Conservation (phyloP, 768 basidiomycete species). For the Trametes cingulata region DNA sequence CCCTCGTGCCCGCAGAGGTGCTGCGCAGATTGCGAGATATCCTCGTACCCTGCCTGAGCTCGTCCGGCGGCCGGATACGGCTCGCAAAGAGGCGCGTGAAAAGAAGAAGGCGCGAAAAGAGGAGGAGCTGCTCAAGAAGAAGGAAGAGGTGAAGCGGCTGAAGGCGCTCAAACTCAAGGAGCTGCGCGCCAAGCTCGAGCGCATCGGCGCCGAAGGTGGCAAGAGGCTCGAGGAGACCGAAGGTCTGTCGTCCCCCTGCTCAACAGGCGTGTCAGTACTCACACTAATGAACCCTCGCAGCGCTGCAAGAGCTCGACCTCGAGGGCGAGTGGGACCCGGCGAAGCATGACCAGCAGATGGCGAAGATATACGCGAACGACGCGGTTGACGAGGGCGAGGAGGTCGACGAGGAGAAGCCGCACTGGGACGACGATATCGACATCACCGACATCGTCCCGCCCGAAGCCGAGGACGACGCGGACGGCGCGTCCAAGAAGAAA, state of each 20-base stretch:
- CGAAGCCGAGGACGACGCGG: slow-evolving; percentile 37
- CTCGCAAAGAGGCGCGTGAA: slow-evolving; percentile 83
- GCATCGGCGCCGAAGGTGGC: slow-evolving; percentile 72
- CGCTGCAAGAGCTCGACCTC: slow-evolving; percentile 71
- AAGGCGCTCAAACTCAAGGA: slow-evolving; percentile 87
- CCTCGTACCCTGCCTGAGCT: slow-evolving; percentile 69
- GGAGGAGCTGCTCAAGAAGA: slow-evolving; percentile 68
- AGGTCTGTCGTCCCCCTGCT: slow-evolving; percentile 18
- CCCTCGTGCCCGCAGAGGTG: slow-evolving; percentile 48
- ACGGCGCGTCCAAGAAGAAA: slow-evolving; percentile 36
- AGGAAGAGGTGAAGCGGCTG: slow-evolving; percentile 79
- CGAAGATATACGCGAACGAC: slow-evolving; percentile 62
- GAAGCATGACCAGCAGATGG: slow-evolving; percentile 83
- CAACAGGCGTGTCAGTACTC: neutral
- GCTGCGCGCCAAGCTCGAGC: slow-evolving; percentile 70
- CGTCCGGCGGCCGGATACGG: slow-evolving; percentile 72
- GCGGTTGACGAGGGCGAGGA: slow-evolving; percentile 35
- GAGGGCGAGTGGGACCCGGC: slow-evolving; percentile 93
- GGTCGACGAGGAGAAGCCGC: slow-evolving; percentile 64
- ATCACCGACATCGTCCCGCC: slow-evolving; percentile 60
- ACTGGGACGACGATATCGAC: slow-evolving; percentile 91
- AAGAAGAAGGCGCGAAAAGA: slow-evolving; percentile 77
- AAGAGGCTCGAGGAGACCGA: slow-evolving; percentile 40
- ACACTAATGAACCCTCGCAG: slow-evolving; percentile 39
- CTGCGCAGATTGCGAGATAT: slow-evolving; percentile 65